These are phyloP conservation scores for Pichia kudriavzevii DNA, from an alignment of 1,139 yeast species.

Conservation along the genomic window DNA sequence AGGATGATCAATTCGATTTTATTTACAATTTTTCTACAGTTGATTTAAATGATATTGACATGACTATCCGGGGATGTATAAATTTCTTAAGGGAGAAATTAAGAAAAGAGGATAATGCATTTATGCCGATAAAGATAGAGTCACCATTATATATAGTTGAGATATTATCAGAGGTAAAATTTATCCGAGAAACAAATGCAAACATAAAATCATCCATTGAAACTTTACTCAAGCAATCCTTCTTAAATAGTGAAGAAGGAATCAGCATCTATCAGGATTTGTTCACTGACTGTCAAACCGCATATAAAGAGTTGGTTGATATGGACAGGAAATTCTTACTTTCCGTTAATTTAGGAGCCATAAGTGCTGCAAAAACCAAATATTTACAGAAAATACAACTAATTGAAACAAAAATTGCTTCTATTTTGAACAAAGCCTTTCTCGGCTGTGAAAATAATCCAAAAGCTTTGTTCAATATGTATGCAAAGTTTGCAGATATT, in stretches of 20 bases:
- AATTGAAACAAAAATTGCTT: conserved; percentile 40
- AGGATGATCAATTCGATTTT: conserved; percentile 29
- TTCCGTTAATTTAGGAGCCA: not conserved
- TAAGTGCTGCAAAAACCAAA: conserved; percentile 22
- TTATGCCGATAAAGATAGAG: conserved; percentile 54
- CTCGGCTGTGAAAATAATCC: conserved; percentile 33
- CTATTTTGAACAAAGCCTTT: conserved; percentile 33
- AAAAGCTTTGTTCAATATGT: conserved; percentile 43
- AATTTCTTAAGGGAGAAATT: conserved; percentile 64
- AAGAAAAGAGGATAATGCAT: conserved; percentile 68
- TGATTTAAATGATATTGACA: conserved; percentile 42
- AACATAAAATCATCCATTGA: conserved; percentile 27
- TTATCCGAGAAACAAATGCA: conserved; percentile 49
- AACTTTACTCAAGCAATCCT: conserved; percentile 23
- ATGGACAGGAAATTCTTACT: conserved; percentile 13
- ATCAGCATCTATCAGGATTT: conserved; percentile 3
- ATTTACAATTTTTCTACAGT: conserved; percentile 24
- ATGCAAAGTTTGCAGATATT: conserved; percentile 41
- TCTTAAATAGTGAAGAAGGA: conserved; percentile 25
- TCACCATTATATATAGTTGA: conserved; percentile 39
- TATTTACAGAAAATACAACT: conserved; percentile 37
- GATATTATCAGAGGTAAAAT: conserved; percentile 37
- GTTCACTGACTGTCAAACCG: conserved; percentile 30
- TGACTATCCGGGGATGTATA: conserved; percentile 46
- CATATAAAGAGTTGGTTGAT: conserved; percentile 26